Evolutionary conservation across 306 rosid genomes (phyloP).

Genomic region (Acacia crassicarpa): DNA sequence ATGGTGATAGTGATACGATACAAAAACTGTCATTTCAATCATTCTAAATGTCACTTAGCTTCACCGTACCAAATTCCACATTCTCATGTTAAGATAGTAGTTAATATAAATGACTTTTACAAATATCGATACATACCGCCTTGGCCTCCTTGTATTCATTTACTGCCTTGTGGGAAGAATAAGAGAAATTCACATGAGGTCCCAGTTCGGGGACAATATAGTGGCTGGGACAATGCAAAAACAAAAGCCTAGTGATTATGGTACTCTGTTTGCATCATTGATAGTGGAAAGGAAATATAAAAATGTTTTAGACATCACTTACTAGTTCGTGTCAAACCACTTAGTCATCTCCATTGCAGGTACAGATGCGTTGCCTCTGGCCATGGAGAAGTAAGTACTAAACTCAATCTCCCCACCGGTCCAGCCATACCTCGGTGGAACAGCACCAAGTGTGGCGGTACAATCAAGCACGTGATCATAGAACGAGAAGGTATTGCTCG

Average conservation of each 20-base stretch:
- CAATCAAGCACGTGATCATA: slow-evolving; percentile 85
- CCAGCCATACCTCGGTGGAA: slow-evolving; percentile 84
- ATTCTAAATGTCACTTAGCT: not conserved
- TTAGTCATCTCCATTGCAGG: slow-evolving; percentile 99
- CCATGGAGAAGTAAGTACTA: slow-evolving; percentile 87
- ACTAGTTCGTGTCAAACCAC: slow-evolving; percentile 99
- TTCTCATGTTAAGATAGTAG: not conserved
- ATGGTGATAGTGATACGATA: not conserved
- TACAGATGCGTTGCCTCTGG: slow-evolving; percentile 89
- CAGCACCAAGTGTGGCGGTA: slow-evolving; percentile 84
- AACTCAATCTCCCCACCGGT: slow-evolving; percentile 86
- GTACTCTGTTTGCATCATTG: not conserved
- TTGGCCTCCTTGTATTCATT: slow-evolving; percentile 94
- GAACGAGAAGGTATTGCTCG: slow-evolving; percentile 85
- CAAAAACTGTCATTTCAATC: not conserved
- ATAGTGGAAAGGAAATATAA: not conserved
- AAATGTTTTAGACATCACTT: slow-evolving; percentile 32
- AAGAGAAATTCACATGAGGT: slow-evolving; percentile 73
- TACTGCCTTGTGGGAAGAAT: slow-evolving; percentile 93
- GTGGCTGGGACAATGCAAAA: slow-evolving; percentile 59
- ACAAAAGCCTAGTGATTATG: slow-evolving; percentile 24
- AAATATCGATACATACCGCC: slow-evolving; percentile 56
- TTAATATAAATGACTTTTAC: not conserved
- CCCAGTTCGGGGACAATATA: slow-evolving; percentile 95
- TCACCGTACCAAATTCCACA: not conserved